A percentile compares a stretch with the other conserved stretches of the same genome.
phyloP scores from a whole-genome alignment of 2,329 filamentous ascomycete species.

The Cercospora beticola region DNA sequence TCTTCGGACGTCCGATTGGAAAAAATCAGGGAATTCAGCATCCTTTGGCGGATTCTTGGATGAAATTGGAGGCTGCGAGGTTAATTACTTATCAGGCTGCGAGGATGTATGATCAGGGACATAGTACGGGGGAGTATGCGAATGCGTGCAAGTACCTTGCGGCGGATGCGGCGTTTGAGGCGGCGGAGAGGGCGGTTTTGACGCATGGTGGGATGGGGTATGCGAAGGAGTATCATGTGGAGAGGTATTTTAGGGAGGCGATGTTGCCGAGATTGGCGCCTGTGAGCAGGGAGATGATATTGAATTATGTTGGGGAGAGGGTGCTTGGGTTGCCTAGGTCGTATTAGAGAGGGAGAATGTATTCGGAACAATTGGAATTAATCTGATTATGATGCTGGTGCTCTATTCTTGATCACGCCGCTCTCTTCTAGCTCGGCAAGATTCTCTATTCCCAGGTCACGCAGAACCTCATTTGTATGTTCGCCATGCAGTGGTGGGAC shows the following conservation, averaged over 20 bases:
- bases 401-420: conserved; percentile 23
- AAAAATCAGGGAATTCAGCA: conserved; percentile 66
- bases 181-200: conserved; percentile 62
- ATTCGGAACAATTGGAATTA: background rate
- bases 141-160: conserved; percentile 70
- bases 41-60: conserved; percentile 64
- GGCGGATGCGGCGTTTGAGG: conserved; percentile 62
- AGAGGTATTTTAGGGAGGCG: conserved; percentile 64
- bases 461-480: conserved; percentile 31
- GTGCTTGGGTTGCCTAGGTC: conserved; percentile 34
- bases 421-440: conserved; percentile 23
- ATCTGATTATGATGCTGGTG: background rate
- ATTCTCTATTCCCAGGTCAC: conserved; percentile 19
- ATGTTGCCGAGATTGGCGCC: conserved; percentile 65
- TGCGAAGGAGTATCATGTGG: conserved; percentile 60
- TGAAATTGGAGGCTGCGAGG: conserved; percentile 65
- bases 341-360: conserved; percentile 20
- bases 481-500: conserved; percentile 32
- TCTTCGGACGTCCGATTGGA: conserved; percentile 66
- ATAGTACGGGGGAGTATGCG: conserved; percentile 54
- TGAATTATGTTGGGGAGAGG: conserved; percentile 38
- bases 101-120: conserved; percentile 58
- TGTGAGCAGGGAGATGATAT: conserved; percentile 49
- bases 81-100: conserved; percentile 66
- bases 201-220: conserved; percentile 66